A percentile compares a stretch with the other conserved stretches of the same genome.
Conservation (phyloP, 345 rosid species). For the Toxicodendron radicans region DNA sequence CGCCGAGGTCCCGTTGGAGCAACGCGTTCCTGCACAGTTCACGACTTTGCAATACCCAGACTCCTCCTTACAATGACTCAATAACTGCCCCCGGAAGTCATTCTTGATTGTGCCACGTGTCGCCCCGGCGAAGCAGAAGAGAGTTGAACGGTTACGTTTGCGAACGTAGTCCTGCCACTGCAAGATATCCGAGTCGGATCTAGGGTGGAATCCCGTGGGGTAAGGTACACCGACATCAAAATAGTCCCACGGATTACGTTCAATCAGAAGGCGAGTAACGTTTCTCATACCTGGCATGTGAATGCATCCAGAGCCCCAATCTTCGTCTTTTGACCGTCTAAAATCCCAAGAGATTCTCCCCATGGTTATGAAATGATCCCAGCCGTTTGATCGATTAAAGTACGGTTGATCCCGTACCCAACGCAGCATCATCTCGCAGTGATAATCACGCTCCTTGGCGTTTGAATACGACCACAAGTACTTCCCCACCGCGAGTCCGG, state of each 20-base stretch:
- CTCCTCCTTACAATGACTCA: conserved; percentile 62
- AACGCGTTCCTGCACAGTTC: conserved; percentile 53
- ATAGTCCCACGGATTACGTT: conserved; percentile 98
- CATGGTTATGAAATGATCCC: conserved; percentile 95
- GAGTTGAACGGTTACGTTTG: conserved; percentile 43
- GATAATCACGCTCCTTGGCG: conserved; percentile 69
- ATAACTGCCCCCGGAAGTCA: conserved; percentile 72
- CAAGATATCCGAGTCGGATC: conserved; percentile 62
- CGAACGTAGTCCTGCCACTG: conserved; percentile 84
- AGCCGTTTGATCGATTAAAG: conserved; percentile 68
- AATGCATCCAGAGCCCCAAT: conserved; percentile 95
- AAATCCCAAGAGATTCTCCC: conserved; percentile 99
- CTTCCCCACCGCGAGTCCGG: conserved; percentile 91
- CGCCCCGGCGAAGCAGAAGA: conserved; percentile 94
- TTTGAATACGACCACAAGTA: conserved; percentile 61
- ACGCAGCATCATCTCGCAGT: conserved; percentile 60
- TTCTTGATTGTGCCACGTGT: conserved; percentile 58
- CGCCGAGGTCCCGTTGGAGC: conserved; percentile 77
- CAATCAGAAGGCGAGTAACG: conserved; percentile 89
- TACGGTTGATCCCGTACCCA: conserved; percentile 72
- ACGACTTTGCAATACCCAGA: conserved; percentile 57
- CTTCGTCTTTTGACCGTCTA: conserved; percentile 64
- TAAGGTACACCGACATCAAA: conserved; percentile 93
- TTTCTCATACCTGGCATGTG: conserved; percentile 79
- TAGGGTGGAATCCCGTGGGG: conserved; percentile 98